Evolutionary conservation across 2,329 filamentous ascomycete species (phyloP).

Genomic region (Ceratocystis variospora): DNA sequence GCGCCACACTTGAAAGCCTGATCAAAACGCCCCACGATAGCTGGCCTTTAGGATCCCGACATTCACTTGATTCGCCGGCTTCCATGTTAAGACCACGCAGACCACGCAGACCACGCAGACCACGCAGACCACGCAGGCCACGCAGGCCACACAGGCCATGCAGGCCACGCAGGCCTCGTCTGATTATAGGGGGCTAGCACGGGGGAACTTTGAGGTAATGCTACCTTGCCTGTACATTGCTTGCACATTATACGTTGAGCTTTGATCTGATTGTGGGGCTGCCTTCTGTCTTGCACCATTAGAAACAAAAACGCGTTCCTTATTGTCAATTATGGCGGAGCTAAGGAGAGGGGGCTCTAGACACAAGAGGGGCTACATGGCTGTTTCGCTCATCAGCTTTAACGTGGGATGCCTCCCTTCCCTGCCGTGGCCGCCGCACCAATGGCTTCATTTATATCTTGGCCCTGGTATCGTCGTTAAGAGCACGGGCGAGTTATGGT

Average conservation of each 20-base stretch:
- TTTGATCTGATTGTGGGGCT: slow-evolving; percentile 4
- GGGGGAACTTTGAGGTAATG: not conserved
- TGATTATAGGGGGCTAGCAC: not conserved
- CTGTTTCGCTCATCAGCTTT: not conserved
- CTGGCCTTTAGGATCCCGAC: not conserved
- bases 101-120: not conserved
- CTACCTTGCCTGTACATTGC: not conserved
- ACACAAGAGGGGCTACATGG: not conserved
- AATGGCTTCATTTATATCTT: not conserved
- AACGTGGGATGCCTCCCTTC: not conserved
- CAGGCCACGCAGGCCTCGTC: not conserved
- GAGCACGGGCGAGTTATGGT: not conserved
- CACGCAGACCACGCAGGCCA: not conserved
- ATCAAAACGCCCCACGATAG: not conserved
- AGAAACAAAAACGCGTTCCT: not conserved
- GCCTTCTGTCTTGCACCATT: not conserved
- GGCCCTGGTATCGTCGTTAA: not conserved
- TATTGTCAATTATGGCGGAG: not conserved
- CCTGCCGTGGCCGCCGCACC: not conserved
- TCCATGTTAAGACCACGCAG: not conserved
- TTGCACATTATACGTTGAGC: not conserved
- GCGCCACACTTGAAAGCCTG: not conserved
- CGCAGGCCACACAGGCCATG: no score
- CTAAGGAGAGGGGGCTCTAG: not conserved
- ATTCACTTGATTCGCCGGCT: not conserved